Evolutionary conservation across 129 eudicot genomes (phyloP), one percentile per base, ranked within the genome.

Genomic region (Cynara cardunculus): DNA sequence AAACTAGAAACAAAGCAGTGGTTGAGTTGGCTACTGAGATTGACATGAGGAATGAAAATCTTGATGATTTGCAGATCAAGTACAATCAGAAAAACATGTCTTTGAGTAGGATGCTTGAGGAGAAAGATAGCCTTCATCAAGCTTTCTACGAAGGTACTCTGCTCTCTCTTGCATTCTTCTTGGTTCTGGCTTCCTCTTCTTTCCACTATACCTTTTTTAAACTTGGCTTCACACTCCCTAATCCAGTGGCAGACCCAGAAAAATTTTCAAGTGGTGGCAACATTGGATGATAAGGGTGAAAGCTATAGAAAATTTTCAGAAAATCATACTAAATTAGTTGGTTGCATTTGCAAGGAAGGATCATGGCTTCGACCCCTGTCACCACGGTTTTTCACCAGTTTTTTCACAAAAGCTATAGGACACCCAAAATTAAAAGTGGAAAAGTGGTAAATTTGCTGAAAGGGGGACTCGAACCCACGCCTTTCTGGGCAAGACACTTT

Each of bases 51-150:
- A 92, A 87, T 75, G 89, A 89, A 49, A 89, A 88, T 77, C 71
- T 93, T 77, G 93, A 89, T 80, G 88, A 89, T 85, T 73, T 93
- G 86, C 89, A 88, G 82, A 77, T 82, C 26, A 84, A 88, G 72
- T 89, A 80, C 81, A 93, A 96, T 67, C 88, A 89, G 72, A 89
- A 84, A 75, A 76, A 82, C 11, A 26, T 93, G 92, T 89, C 95
- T 8, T 82, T 92, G 69, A 84, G 87, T 71, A 74, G 91, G 86
- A 81, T 91, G 93, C 87, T 92, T 6, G 89, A 80, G 41, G 99
- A 96, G 81, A 93, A 96, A 77, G 98, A 93, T 78, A 31, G 25
- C 59, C 89, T 93, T 56, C 97, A 96, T 76, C 92, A 86, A 21
- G 84, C 89, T 53, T 96, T 91, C 80, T 79, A 10, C 69, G 97